These are phyloP conservation scores for Pyrus hybrid DNA, from an alignment of 331 rosid species.

Conservation along the genomic window DNA sequence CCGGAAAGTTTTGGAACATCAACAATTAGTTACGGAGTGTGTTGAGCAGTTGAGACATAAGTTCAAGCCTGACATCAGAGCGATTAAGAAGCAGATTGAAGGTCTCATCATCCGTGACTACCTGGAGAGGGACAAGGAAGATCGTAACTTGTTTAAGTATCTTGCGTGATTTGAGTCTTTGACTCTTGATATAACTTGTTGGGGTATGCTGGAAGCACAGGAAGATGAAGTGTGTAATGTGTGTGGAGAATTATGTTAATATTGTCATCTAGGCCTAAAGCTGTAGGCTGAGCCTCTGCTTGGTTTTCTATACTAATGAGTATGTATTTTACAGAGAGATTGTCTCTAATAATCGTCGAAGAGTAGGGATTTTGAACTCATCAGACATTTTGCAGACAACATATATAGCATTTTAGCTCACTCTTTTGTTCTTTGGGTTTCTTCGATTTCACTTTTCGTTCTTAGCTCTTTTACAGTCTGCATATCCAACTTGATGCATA, in stretches of 20 bases:
- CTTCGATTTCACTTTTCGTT: too few species aligned
- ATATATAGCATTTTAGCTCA: too few species aligned
- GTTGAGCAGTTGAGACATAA: slow-evolving; percentile 60
- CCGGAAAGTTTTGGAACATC: slow-evolving; percentile 56
- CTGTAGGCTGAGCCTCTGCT: neutral
- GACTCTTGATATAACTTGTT: neutral
- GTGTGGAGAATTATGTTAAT: neutral
- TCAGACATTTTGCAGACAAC: too few species aligned
- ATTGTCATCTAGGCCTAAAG: neutral
- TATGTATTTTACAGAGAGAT: neutral
- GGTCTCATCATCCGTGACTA: slow-evolving; percentile 73
- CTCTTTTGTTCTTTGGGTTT: too few species aligned
- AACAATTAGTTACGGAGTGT: slow-evolving; percentile 65
- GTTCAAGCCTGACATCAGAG: slow-evolving; percentile 87
- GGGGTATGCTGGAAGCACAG: neutral
- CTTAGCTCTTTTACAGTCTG: too few species aligned
- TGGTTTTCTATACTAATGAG: neutral
- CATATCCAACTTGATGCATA: too few species aligned
- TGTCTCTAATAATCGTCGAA: neutral
- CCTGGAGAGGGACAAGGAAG: slow-evolving; percentile 69
- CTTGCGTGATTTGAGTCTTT: slow-evolving; percentile 33
- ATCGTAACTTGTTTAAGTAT: slow-evolving; percentile 41
- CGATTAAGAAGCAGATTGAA: slow-evolving; percentile 79
- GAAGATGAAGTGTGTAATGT: neutral
- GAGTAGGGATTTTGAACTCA: too few species aligned